These are phyloP conservation scores for Diutina neorugosa DNA, from an alignment of 1,139 yeast genomes.

Conservation along the genomic window DNA sequence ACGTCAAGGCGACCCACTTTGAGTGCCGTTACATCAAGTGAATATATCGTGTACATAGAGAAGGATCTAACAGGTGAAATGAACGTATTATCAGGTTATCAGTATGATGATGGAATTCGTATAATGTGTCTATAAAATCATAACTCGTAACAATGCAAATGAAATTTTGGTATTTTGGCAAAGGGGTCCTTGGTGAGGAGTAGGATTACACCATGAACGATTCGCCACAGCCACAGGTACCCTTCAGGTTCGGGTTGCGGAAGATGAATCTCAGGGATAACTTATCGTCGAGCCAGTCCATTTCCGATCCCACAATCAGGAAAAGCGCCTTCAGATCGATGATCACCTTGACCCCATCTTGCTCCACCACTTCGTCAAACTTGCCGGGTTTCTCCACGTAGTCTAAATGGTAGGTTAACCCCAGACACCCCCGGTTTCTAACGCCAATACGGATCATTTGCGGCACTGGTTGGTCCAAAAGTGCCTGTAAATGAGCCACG, in stretches of 20 bases:
- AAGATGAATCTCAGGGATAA: conserved; percentile 81
- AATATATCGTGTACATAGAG: background rate
- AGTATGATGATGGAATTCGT: background rate
- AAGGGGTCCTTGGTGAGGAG: too few relatives aligned
- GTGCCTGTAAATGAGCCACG: conserved; percentile 49
- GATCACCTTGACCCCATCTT: conserved; percentile 85
- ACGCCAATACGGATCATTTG: conserved; percentile 87
- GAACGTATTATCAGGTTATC: background rate
- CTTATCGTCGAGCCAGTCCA: conserved; percentile 97
- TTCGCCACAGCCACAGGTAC: conserved; percentile 98
- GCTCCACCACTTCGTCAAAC: conserved; percentile 86
- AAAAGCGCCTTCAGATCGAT: conserved; percentile 93
- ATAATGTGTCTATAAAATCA: background rate
- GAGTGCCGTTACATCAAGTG: conserved; percentile 31
- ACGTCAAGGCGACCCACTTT: conserved; percentile 34
- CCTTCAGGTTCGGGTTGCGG: conserved; percentile 91
- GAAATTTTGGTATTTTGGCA: background rate
- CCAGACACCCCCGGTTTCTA: conserved; percentile 94
- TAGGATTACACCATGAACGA: conserved; percentile 87
- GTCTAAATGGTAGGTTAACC: conserved; percentile 81
- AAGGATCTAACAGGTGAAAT: too few relatives aligned
- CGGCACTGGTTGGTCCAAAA: conserved; percentile 74
- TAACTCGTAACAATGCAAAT: background rate
- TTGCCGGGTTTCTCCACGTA: conserved; percentile 84
- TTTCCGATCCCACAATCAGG: conserved; percentile 90